Base-by-base conservation (phyloP, 2,329 filamentous ascomycete species). In the Ophiocordyceps camponoti-saundersi region DNA sequence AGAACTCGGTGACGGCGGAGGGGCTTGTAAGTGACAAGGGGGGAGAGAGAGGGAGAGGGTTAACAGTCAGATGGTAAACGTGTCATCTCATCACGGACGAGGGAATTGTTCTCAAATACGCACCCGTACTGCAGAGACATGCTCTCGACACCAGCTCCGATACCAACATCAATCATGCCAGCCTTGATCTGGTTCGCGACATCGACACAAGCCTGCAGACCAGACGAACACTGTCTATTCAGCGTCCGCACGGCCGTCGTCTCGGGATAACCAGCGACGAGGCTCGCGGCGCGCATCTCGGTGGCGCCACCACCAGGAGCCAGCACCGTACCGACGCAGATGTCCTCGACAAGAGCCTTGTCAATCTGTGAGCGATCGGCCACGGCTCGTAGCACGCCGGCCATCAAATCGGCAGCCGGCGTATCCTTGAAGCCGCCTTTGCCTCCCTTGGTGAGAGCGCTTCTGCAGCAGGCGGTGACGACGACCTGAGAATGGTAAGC, bases 351-450 rank as follows among this genome's bases (percentile, higher is more conserved):
- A 34, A 92, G 73, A 36, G 70, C 70, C 21, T 92, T 89, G 67
- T 95, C 85, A 66, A 96, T 93, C 53, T 80, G 80, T 54, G 89
- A 95, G 57, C 87, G 85, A 48, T 84, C 72, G 60, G 96, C 73
- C 53, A 96, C 70, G 49, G 80, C 80, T 66, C 80, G 82, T 66
- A 96, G 81, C 44, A 87, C 81, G 56, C 86, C 87, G 45, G 80
- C 79, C 57, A 96, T 80, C 51, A 96, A 73, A 65, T 96, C 90
- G 40, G 87, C 77, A 7, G 85, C 85, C 47, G 79, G 73, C 10
- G 92, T 96, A 67, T 96, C 92, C 72, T 96, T 96, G 75, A 98
- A 92, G 45, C 80, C 83, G 55, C 92, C 92, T 68, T 88, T 89
- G 58, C 89, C 88, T 55, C 88, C 90, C 66, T 87, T 93, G 54